Base-by-base conservation (phyloP, 495 filamentous ascomycete genomes). In the Parachaetomium inaequale region DNA sequence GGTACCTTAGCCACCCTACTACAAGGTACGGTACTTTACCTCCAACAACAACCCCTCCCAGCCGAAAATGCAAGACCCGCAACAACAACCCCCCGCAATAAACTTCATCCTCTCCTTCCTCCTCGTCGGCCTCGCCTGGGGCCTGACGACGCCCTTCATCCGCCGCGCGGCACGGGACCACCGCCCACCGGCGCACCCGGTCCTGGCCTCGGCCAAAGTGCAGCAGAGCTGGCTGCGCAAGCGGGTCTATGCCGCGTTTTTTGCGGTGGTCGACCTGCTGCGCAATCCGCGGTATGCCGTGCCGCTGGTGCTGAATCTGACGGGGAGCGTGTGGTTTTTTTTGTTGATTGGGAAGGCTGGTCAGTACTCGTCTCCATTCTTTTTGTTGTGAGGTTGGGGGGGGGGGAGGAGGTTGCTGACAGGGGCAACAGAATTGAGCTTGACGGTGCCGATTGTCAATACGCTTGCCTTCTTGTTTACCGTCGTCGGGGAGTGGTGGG, bases 271-370 rank as follows among this genome's bases (percentile, higher is more conserved):
- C 8, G 94, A 96, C 72, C 74, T 97, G 67, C 75, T 98, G 12
- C 76, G 82, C 49, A 92, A 88, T 59, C 92, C 92, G 50, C 82
- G 83, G 28, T 98, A 98, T 74, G 88, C 91, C 12, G 70, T 96
- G 38, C 93, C 93, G 28, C 71, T 98, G 67, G 75, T 96, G 54
- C 79, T 96, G 29, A 98, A 98, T 69, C 74, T 97, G 66, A 96
- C 94, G 36, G 94, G 94, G 60, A 96, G 91, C 68, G 82, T 98
- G 63, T 98, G 94, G 94, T 98, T 98, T 68, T 98, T 98, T 70
- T 72, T 97, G 66, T 77, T 98, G 63, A 90, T 98, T 79, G 94
- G 94, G 58, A 83, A 92, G 74, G 91, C 93, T 66, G 91, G 92
- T 94, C 75, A 63, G 87, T 84, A 52, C 36, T 53, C 19, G 21